Base-by-base conservation (phyloP, 2,329 filamentous ascomycete genomes). In the Tolypocladium ophioglossoides region DNA sequence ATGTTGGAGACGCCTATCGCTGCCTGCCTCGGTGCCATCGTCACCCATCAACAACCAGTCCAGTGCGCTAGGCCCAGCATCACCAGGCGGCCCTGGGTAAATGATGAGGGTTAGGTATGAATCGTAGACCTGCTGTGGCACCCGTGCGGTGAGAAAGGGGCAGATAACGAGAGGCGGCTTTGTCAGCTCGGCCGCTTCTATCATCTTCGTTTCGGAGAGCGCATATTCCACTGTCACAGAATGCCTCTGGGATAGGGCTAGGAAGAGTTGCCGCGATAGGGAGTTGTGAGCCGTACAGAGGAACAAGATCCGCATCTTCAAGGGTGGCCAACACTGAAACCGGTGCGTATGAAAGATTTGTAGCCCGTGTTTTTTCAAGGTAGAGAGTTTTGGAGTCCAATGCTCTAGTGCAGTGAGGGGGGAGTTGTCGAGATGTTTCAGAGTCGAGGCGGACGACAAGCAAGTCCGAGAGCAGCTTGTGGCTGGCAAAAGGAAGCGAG, bases 201-300 rank as follows among this genome's bases (percentile, higher is more conserved):
- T 65, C 66, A 74, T 71, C 12, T 62, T 56, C 20, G 60, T 55
- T 16, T 63, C 59, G 2, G 66, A 66, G 37, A 68, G 57, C 32
- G 66, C 71, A 63, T 70, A 73, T 55, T 74, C 72, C 54, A 73
- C 64, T 4, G 69, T 69, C 55, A 74, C 63, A 27, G 68, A 62
- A 54, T 73, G 71, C 10, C 63, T 61, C 38, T 63, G 58, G 2
- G 66, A 67, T 20, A 74, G 59, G 5, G 63, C 65, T 22, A 73
- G 62, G 54, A 66, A 70, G 10, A 72, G 62, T 24, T 68, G 64
- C 57, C 73, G 72, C 7, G 72, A 74, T 7, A 74, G 63, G 11
- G 71, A 73, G 54, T 73, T 74, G 62, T 73, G 70, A n/a, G 71
- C 71, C 6, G 71, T 74, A 57, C 71, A 73, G n/a, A 74, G 62